Evolutionary conservation across 805 yeast genomes (phyloP), one percentile per base, ranked within the genome.

Genomic region (Isabelozyma rhagii): DNA sequence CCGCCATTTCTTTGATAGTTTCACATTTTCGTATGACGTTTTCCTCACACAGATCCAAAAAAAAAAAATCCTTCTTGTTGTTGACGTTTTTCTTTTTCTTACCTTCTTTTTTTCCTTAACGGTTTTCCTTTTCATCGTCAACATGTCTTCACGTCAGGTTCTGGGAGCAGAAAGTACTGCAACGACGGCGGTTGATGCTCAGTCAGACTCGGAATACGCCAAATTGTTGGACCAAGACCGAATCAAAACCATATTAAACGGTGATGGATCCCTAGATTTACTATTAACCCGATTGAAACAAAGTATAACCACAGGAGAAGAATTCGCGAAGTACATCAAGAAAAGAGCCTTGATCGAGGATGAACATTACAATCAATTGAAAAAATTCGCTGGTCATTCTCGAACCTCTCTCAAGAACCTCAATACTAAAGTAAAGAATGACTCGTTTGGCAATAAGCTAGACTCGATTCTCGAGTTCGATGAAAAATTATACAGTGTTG

Each of bases 261-360:
- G 89, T n/a, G 96, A 89, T 64, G 77, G 83, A 5, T 88, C 96
- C 2, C 78, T 90, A 47, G 94, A 87, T 52, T 77, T 89, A 0
- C 73, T 93, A 15, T 73, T 92, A 46, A 69, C 77, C 1, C 77
- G 96, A 41, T 75, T 92, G 50, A 93, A 93, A 68, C 93, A 86
- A 65, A 82, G 91, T 50, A 76, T 92, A 42, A 77, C 78, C 52
- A 84, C 96, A 0, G 85, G 96, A 55, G 97, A 91, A 60, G 98
- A 94, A 62, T 85, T 90, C 58, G 76, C 89, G 28, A 82, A 82
- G 56, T 94, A 82, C 66, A 72, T 93, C 48, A 87, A 86, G 63
- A 88, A 85, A 67, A 86, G 88, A 59, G 90, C 90, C 28, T 71
- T 80, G 34, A 77, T 85, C 47, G 97, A 90, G 65, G 88, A 85